Conservation (phyloP, 2,329 filamentous ascomycete genomes). For the Cytospora schulzeri region DNA sequence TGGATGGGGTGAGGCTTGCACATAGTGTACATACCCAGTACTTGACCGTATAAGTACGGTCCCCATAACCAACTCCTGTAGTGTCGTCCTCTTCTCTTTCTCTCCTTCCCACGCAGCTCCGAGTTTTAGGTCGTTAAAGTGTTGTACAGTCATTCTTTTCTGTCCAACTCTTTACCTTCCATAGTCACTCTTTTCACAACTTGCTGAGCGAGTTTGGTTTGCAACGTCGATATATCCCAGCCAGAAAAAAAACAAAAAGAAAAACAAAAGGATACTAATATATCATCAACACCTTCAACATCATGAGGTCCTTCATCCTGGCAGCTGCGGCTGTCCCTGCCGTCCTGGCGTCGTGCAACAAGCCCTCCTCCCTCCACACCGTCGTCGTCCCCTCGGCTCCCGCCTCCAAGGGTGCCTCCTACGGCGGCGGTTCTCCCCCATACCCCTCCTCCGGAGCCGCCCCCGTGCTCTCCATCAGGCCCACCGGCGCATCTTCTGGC, state of each 20-base stretch:
- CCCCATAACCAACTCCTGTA: background rate
- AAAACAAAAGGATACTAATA: background rate
- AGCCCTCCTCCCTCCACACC: background rate
- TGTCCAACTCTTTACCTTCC: background rate
- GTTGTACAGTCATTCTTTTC: background rate
- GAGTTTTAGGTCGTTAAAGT: background rate
- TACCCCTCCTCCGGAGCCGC: background rate
- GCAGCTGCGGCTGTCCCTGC: constrained; percentile 14
- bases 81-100: background rate
- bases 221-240: background rate
- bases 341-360: constrained; percentile 13
- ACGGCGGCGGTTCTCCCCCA: background rate
- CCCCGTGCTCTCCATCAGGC: background rate
- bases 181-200: background rate
- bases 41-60: constrained; percentile 6
- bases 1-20: background rate
- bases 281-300: background rate
- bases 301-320: constrained; percentile 11
- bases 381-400: background rate
- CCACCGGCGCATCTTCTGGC: constrained; percentile 1
- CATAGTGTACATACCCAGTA: background rate
- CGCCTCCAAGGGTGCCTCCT: background rate
- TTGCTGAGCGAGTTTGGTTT: constrained; percentile 5
- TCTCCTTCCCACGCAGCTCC: background rate
- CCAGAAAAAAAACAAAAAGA: background rate